Base-by-base conservation (phyloP, 805 yeast species). In the Candida oleophila region DNA sequence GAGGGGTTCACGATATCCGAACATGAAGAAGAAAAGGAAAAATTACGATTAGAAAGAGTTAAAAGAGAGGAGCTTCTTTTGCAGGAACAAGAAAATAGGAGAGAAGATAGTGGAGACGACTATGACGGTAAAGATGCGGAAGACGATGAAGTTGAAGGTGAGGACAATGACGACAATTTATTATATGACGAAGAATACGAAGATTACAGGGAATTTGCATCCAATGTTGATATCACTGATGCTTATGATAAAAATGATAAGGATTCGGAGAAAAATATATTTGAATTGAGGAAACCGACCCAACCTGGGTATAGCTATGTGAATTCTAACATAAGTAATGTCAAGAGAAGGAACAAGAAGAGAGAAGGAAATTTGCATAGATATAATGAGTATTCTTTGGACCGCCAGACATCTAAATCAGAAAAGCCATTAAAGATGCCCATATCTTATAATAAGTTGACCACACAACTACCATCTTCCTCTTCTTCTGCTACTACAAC, bases 1-100 rank as follows among this genome's bases (percentile, higher is more conserved):
- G 74, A 68, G 47, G 66, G 68, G 2, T 67, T 71, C 39, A 53
- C 62, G 4, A 49, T 59, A 8, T 46, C 53, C 14, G 53, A 50
- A 16, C 53, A 51, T 30, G 63, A 57, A 44, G 30, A 30, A 44
- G 42, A 43, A 40, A 47, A 36, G 32, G 38, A 41, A 46, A 22
- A 46, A 38, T 35, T 36, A 42, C 22, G 25, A 34, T 25, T 35
- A 38, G 25, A 30, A 34, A 36, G 22, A 45, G 40, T 37, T 46
- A 51, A 30, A 48, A 45, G 35, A 22, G 43, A n/a, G 42, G 43
- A 20, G 41, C 32, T 38, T 37, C 38, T 36, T 35, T 38, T 44
- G 19, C n/a, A 35, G 21, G 38, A 44, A 43, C 16, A 43, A 22
- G 15, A 39, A 41, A 19, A 42, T 18, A 16, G 53, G 44, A 38